Evolutionary conservation across 495 filamentous ascomycete species (phyloP).

Genomic region (Apiosordaria backusii): DNA sequence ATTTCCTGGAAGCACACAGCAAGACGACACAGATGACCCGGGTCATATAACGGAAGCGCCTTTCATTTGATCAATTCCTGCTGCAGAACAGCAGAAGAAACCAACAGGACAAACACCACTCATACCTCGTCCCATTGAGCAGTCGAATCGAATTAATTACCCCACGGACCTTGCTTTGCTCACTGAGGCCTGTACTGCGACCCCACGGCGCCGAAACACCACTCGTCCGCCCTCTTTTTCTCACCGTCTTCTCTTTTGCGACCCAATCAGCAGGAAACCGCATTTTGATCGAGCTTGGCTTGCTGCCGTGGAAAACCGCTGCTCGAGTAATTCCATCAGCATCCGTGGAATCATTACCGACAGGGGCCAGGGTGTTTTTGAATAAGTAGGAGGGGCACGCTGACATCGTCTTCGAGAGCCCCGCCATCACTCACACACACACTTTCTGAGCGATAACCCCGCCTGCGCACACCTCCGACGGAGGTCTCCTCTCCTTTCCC

Average conservation of each 20-base stretch:
- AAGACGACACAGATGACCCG: not conserved
- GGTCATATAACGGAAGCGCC: not conserved
- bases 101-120: not conserved
- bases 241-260: slow-evolving; percentile 13
- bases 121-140: not conserved
- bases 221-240: slow-evolving; percentile 9
- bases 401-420: not conserved
- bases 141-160: not conserved
- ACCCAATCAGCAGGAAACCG: slow-evolving; percentile 15
- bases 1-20: not conserved
- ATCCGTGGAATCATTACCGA: not conserved
- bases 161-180: not conserved
- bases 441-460: slow-evolving; percentile 6
- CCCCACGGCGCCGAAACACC: slow-evolving; percentile 5
- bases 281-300: not conserved
- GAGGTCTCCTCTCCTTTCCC: slow-evolving; percentile 3
- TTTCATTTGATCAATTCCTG: slow-evolving; percentile 6
- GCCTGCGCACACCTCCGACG: slow-evolving; percentile 12
- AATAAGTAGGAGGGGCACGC: not conserved
- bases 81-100: not conserved
- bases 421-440: slow-evolving; percentile 6
- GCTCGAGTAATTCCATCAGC: not conserved
- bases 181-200: not conserved
- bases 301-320: not conserved
- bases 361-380: not conserved